Base-by-base conservation (phyloP, 2,329 filamentous ascomycete species). In the Zarea fungicola region DNA sequence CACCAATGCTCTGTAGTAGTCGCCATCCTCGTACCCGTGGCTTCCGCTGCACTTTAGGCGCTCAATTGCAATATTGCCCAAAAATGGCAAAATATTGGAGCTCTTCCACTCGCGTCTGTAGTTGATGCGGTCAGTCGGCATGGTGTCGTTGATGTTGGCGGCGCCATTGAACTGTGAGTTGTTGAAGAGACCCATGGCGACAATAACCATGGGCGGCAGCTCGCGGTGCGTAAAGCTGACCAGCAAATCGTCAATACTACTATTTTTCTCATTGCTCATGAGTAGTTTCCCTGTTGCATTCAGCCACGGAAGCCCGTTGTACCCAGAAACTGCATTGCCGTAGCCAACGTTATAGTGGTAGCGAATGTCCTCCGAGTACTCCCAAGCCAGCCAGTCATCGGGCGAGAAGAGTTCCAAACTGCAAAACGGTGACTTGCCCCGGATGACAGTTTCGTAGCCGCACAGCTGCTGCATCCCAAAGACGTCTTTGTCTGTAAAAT, bases 161-260 rank as follows among this genome's bases (percentile, higher is more conserved):
- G 74, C 72, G 1, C 70, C 67, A 9, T 75, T 75, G 52, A 75
- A 77, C 0, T 70, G 74, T 3, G 79, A 82, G 64, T 85, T 85
- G 68, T 86, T 86, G 71, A 85, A 87, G 5, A 87, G 69, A 0
- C 83, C 83, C 64, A 87, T 73, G 0, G 83, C 81, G 1, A 85
- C 83, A 2, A 82, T 66, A 1, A 85, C 80, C 51, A 80, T 82
- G 1, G 84, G 83, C 2, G 83, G 83, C 3, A 87, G 67, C 61
- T 87, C 83, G 18, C 83, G 78, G 60, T 87, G 83, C 0, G 83
- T 86, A 66, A 87, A 87, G 45, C 79, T 82, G 34, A 86, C 71
- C 58, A 82, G 84, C 7, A 87, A 69, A 49, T 85, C 80, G 58
- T 86, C 74, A 11, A 58, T 59, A 36, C 28, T 34, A 0, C 62